phyloP scores from a whole-genome alignment of 148 eudicot species.

The Rhododendron ovatum region DNA sequence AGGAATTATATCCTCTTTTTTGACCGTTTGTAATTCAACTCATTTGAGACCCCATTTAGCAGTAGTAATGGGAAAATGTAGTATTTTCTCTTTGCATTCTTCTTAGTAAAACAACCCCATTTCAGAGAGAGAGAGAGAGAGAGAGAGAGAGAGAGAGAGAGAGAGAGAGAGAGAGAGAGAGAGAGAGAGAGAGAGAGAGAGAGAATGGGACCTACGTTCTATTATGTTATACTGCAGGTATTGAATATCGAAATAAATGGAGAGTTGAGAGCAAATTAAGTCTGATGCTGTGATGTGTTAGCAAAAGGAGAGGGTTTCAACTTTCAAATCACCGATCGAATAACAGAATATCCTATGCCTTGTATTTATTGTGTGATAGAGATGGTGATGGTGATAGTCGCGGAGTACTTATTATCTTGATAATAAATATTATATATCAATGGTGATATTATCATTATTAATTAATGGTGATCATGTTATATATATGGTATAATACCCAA shows the following conservation, averaged over 20 bases:
- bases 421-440: neutral
- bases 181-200: neutral
- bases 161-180: neutral
- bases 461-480: too few relatives aligned
- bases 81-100: neutral
- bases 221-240: neutral
- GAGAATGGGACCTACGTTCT: neutral
- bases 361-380: conserved; percentile 8
- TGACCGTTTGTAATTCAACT: conserved; percentile 3
- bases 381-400: conserved; percentile 4
- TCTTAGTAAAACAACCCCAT: neutral
- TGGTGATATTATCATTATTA: neutral
- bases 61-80: neutral
- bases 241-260: neutral
- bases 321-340: neutral
- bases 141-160: conserved; percentile 2
- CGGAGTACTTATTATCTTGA: neutral
- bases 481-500: neutral
- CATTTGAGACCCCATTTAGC: neutral
- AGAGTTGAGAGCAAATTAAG: conserved; percentile 17
- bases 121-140: neutral
- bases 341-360: neutral
- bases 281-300: conserved; percentile 26
- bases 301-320: conserved; percentile 18
- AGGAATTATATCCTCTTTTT: conserved; percentile 11